Evolutionary conservation across 129 eudicot genomes (phyloP), one percentile per base, ranked within the genome.

Genomic region (Kitagawia praeruptora): DNA sequence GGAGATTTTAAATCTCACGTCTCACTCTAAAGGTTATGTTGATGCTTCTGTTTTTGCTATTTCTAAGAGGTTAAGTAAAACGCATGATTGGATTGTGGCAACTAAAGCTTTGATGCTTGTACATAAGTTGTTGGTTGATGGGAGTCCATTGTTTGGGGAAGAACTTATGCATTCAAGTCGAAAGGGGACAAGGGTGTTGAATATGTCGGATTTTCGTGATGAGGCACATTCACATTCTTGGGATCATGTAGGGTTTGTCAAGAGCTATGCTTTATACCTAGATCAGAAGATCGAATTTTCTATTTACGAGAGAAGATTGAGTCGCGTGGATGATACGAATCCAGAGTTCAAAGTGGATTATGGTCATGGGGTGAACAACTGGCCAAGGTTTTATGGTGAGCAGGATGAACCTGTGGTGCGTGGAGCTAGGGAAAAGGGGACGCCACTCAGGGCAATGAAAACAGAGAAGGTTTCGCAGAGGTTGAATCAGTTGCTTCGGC

Each of bases 1-100:
- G 64, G 90, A 87, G 84, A 91, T 91, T 15, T 71, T 89, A 11
- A 77, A 79, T 38, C 80, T 81, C 40, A 81, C 81, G 2, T 89
- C 90, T n/a, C 42, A 70, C 41, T 82, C 90, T 4, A 79, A 77
- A 66, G 88, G 85, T 4, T 87, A 80, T 79, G 90, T 85, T 18
- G 78, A 72, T 19, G 86, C 91, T 11, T 91, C 82, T 76, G 85
- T 89, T 70, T 70, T 40, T 76, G 84, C 85, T 18, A 51, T 91
- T 45, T 87, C 86, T 1, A 91, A 85, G 80, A 71, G 93, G 74
- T 63, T 85, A 54, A 82, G 82, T 61, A 84, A 85, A 76, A 91
- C 97, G 34, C 88, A 46, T 82, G 97, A 91, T 84, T 91, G 93
- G 97, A 80, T 89, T 80, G 97, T 91, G 86, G 97, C 91, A 1